phyloP scores from a whole-genome alignment of 495 filamentous ascomycete species.

The Ascodesmis nigricans region DNA sequence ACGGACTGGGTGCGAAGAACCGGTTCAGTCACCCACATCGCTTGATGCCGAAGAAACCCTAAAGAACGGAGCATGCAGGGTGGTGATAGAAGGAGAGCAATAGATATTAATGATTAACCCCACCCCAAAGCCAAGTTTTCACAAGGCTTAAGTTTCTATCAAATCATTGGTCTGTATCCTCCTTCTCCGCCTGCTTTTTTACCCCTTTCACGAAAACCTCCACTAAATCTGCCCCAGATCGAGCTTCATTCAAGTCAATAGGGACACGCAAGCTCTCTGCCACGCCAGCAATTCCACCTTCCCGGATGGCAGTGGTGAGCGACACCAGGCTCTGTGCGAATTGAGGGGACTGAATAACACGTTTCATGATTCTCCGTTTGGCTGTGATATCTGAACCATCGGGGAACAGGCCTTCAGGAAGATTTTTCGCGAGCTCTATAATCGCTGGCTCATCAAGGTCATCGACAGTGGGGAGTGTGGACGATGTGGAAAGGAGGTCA shows the following conservation, averaged over 20 bases:
- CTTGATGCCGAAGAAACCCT: too few species aligned
- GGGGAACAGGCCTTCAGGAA: slow-evolving; percentile 41
- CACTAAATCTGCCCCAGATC: slow-evolving; percentile 69
- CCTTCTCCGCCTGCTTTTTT: slow-evolving; percentile 47
- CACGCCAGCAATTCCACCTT: slow-evolving; percentile 80
- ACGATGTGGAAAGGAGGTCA: slow-evolving; percentile 57
- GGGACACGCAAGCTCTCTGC: slow-evolving; percentile 62
- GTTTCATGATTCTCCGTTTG: slow-evolving; percentile 60
- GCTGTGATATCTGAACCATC: slow-evolving; percentile 33
- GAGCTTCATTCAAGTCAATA: slow-evolving; percentile 41
- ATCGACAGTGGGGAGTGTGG: slow-evolving; percentile 57
- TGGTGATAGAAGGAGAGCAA: too few species aligned
- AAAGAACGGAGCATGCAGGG: too few species aligned
- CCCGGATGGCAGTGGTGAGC: slow-evolving; percentile 65
- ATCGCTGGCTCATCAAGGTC: slow-evolving; percentile 38
- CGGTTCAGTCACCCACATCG: too few species aligned
- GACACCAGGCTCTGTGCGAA: slow-evolving; percentile 69
- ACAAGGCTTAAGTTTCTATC: too few species aligned
- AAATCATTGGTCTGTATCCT: slow-evolving; percentile 26
- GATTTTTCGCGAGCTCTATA: slow-evolving; percentile 49
- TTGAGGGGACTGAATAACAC: slow-evolving; percentile 75
- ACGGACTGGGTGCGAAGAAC: too few species aligned
- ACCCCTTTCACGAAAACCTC: slow-evolving; percentile 78
- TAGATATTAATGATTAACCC: too few species aligned
- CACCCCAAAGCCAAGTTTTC: too few species aligned